These are phyloP conservation scores for Solanum clarkiae DNA, from an alignment of 257 asterid species.

Conservation along the genomic window DNA sequence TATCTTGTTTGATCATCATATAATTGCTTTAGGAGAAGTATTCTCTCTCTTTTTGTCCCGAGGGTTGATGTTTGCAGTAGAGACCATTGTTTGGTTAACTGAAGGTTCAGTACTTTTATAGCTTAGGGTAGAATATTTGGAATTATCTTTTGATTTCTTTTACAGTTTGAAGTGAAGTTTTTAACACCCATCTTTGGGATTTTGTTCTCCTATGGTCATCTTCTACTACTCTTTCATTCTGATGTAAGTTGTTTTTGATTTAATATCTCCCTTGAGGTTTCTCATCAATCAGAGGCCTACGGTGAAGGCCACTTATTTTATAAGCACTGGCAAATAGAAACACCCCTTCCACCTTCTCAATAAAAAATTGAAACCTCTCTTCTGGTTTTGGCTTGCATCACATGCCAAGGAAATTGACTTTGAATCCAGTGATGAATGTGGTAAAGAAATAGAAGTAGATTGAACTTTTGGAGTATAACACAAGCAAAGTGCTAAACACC, in stretches of 20 bases:
- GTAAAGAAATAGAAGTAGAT: not conserved
- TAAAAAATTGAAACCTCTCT: not conserved
- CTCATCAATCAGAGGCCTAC: not conserved
- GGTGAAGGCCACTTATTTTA: not conserved
- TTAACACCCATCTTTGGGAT: not conserved
- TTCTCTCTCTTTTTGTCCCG: not conserved
- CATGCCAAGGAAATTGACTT: not conserved
- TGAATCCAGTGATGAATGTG: not conserved
- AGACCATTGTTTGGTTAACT: not conserved
- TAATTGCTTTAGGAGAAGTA: not conserved
- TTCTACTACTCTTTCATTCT: not conserved
- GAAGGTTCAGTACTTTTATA: not conserved
- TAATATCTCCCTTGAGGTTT: not conserved
- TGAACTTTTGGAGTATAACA: too few species aligned
- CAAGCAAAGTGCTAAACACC: too few species aligned
- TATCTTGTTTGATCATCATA: not conserved
- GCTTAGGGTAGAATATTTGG: not conserved
- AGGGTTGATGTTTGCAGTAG: not conserved
- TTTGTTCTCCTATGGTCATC: not conserved
- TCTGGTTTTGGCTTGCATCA: not conserved
- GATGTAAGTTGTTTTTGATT: not conserved
- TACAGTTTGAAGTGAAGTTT: not conserved
- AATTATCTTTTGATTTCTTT: not conserved
- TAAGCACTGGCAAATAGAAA: not conserved
- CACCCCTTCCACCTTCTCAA: not conserved